These are phyloP conservation scores for Torulaspora maleeae DNA, from an alignment of 805 yeast species.

Conservation along the genomic window DNA sequence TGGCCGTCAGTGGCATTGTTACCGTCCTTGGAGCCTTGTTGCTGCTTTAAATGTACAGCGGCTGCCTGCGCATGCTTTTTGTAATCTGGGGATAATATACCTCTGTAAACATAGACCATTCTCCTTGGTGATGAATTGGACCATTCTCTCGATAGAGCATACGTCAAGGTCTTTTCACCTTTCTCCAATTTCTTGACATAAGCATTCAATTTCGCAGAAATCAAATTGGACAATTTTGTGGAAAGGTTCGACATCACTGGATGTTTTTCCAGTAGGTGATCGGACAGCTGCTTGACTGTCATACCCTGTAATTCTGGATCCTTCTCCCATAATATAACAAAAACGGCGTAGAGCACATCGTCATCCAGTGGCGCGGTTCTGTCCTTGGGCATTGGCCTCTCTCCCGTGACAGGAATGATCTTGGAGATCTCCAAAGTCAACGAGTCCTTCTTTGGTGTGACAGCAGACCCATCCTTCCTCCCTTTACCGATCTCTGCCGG, in stretches of 20 bases:
- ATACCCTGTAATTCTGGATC: conserved; percentile 70
- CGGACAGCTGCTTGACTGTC: conserved; percentile 89
- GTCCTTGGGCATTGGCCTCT: conserved; percentile 64
- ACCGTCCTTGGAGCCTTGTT: conserved; percentile 17
- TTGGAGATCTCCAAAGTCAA: conserved; percentile 50
- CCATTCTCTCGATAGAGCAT: conserved; percentile 83
- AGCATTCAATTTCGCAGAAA: conserved; percentile 77
- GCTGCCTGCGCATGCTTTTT: conserved; percentile 65
- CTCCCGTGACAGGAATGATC: conserved; percentile 75
- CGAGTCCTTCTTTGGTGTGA: conserved; percentile 23
- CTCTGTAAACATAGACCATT: conserved; percentile 84
- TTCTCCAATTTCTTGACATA: conserved; percentile 81
- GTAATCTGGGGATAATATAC: conserved; percentile 69
- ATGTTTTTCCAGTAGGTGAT: conserved; percentile 63
- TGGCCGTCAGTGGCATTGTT: conserved; percentile 15
- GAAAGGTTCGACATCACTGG: conserved; percentile 81
- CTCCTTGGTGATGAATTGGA: conserved; percentile 85
- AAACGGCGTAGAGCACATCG: conserved; percentile 70
- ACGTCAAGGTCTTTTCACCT: conserved; percentile 67
- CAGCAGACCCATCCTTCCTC: conserved; percentile 13
- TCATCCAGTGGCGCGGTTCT: conserved; percentile 54
- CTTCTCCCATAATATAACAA: conserved; percentile 61
- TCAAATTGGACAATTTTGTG: conserved; percentile 74
- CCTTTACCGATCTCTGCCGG: conserved; percentile 8
- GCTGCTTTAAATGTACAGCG: conserved; percentile 25